Evolutionary conservation across 495 filamentous ascomycete genomes (phyloP), one percentile per base, ranked within the genome.

Genomic region (Xylaria scruposa): DNA sequence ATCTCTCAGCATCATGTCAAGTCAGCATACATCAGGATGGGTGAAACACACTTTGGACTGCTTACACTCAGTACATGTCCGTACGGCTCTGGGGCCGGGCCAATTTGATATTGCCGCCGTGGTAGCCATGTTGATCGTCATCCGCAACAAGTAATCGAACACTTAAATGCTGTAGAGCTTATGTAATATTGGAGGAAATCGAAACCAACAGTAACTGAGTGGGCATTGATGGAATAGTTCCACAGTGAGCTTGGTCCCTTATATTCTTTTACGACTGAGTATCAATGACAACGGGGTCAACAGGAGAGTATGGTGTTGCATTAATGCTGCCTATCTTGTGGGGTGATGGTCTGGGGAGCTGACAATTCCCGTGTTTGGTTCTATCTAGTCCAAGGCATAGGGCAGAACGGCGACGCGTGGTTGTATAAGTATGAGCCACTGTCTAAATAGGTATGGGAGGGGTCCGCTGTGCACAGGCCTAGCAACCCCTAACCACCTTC

Each of bases 31-130:
- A 68, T 75, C 51, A 72, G 70, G 42, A 26, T 26, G 59, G 21
- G 26, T 31, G 19, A 51, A 53, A 65, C 31, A 36, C 69, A 77
- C 77, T 71, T 79, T 79, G 29, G 77, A 78, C 64, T 79, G 77
- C 36, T 79, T 79, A 73, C 77, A 79, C 73, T 79, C 77, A 33
- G 77, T 79, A 70, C 77, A 79, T 0, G 77, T 79, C 60, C 67
- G 53, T 38, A 70, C 67, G 6, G 65, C 65, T 36, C 65, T 38
- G 4, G 63, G 24, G 29, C 63, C 46, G 53, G 63, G 63, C 63
- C 63, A 67, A 26, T 53, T 51, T 42, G 63, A 67, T 44, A 67
- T 40, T 31, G 44, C 44, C 29, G 40, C 24, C 26, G 63, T 9
- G 13, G 49, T 54, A 21, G 65, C 31, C 65, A 67, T 67, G 19